Evolutionary conservation across 768 basidiomycete genomes (phyloP).

Genomic region (Boletus sp.): DNA sequence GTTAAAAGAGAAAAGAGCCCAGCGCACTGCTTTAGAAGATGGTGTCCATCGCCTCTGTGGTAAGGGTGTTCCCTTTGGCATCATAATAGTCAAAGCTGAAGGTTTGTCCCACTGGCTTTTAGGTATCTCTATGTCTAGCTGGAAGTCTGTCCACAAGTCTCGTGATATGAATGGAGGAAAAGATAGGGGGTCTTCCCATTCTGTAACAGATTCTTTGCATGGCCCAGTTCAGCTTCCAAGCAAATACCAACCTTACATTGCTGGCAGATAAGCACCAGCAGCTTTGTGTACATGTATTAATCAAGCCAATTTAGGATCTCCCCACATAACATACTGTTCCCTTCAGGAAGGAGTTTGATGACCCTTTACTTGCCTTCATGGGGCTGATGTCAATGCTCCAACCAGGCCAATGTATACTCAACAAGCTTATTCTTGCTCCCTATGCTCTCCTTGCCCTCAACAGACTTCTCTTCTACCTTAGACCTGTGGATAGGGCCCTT

Average conservation of each 20-base stretch:
- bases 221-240: background rate
- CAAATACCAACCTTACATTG: background rate
- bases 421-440: background rate
- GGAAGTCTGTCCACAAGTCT: too few species aligned
- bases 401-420: background rate
- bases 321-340: background rate
- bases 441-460: background rate
- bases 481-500: background rate
- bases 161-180: too few species aligned
- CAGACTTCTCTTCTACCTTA: background rate
- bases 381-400: background rate
- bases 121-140: too few species aligned
- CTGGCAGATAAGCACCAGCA: background rate
- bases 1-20: too few species aligned
- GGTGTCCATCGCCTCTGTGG: too few species aligned
- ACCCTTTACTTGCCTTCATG: background rate
- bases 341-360: background rate
- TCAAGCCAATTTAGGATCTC: background rate
- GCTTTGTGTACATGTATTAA: background rate
- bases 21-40: too few species aligned
- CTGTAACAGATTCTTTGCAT: too few species aligned
- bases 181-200: too few species aligned
- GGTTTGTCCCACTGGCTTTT: too few species aligned
- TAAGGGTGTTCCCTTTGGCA: too few species aligned
- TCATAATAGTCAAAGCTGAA: too few species aligned